phyloP scores from a whole-genome alignment of 805 yeast genomes.

The Candida saitoana region DNA sequence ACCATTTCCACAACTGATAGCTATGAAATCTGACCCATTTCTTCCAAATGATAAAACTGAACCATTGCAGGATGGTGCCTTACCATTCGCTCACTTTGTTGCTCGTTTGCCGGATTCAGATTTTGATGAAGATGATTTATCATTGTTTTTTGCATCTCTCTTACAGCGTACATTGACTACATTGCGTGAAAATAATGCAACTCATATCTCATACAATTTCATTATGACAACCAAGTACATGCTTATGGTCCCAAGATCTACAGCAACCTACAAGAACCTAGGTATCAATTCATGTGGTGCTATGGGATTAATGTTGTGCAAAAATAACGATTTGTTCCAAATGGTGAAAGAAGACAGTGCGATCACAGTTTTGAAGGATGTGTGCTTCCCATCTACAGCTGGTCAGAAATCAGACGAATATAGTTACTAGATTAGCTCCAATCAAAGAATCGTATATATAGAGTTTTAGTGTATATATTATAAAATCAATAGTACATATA shows the following conservation, averaged over 20 bases:
- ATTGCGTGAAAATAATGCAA: slow-evolving; percentile 47
- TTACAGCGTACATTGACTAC: slow-evolving; percentile 69
- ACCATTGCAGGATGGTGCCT: slow-evolving; percentile 57
- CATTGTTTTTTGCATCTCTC: slow-evolving; percentile 66
- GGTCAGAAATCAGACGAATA: slow-evolving; percentile 59
- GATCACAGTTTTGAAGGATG: slow-evolving; percentile 49
- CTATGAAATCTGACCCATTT: slow-evolving; percentile 44
- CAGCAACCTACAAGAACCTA: slow-evolving; percentile 48
- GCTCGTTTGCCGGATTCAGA: slow-evolving; percentile 51
- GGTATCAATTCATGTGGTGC: slow-evolving; percentile 81
- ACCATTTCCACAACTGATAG: slow-evolving; percentile 51
- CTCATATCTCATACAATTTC: slow-evolving; percentile 70
- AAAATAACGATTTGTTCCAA: slow-evolving; percentile 52
- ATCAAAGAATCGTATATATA: background rate
- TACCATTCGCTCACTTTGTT: slow-evolving; percentile 79
- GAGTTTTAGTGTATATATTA: no score
- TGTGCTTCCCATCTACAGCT: slow-evolving; percentile 64
- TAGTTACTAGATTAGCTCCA: slow-evolving; percentile 47
- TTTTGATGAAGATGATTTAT: slow-evolving; percentile 52
- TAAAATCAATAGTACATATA: no score
- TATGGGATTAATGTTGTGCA: slow-evolving; percentile 75
- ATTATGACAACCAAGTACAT: slow-evolving; percentile 80
- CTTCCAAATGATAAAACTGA: slow-evolving; percentile 51
- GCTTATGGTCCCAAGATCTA: slow-evolving; percentile 77
- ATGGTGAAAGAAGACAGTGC: slow-evolving; percentile 47